Evolutionary conservation across 108 stramenopile species (phyloP), one percentile per base, ranked within the genome.

Genomic region (Cyclotella baltica): DNA sequence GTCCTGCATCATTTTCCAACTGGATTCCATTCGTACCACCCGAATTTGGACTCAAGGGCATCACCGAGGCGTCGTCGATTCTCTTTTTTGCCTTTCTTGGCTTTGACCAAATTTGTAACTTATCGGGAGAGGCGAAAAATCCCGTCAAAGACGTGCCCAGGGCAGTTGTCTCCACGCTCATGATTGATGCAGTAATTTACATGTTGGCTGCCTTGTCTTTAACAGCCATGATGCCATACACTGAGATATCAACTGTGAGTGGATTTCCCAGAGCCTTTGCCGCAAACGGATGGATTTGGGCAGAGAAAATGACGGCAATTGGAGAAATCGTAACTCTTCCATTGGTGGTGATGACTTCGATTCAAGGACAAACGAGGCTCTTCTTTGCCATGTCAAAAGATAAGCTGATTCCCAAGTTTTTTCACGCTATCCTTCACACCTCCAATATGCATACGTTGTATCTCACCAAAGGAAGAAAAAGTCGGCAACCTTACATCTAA

Each of bases 41-140:
- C 0, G 72, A 86, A 59, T 82, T 82, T 59, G 86, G 86, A 23
- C 13, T 48, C 5, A n/a, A 51, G 1, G 89, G 89, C 35, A 80
- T 92, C 23, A 46, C 89, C 37, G 53, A 79, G 16, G 78, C 58
- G 2, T 57, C 78, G 1, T 72, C 78, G 4, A 51, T 79, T 6
- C 57, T 87, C 8, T 95, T 98, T 73, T 98, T 98, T 83, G 97
- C 92, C 0, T 98, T 87, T 70, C 57, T 96, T 35, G 97, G 97
- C 15, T 98, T 89, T 70, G 97, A 98, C 70, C 92, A 92, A 77
- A 88, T 96, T 25, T 89, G 88, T 63, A 92, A 91, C 53, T 46
- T 96, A 37, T 81, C 87, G 1, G 80, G 81, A 5, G 97, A 98
- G 75, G 90, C 96, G 4, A 85, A 84, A 56, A 68, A 98, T 75